phyloP scores from a whole-genome alignment of 1,284 basidiomycete species.

The Athelia psychrophila region DNA sequence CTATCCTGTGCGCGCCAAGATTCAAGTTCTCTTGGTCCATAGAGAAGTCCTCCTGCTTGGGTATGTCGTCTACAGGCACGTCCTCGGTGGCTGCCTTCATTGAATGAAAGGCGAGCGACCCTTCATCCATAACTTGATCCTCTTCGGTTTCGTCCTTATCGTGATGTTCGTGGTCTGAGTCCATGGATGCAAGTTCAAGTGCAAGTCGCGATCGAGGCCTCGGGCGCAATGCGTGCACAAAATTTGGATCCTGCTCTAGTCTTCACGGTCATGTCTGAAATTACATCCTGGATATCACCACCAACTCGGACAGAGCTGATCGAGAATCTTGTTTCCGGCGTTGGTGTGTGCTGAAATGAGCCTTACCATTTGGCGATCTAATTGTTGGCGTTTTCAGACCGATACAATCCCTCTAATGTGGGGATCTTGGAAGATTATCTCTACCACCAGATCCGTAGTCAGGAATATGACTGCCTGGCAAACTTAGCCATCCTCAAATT shows the following conservation, averaged over 20 bases:
- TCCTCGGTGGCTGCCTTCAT: too few relatives aligned
- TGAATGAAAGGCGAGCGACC: too few relatives aligned
- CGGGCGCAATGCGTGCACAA: not conserved
- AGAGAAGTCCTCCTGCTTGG: too few relatives aligned
- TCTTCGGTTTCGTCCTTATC: conserved; percentile 3
- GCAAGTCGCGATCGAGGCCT: not conserved
- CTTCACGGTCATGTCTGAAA: conserved; percentile 32
- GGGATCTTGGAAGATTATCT: conserved; percentile 94
- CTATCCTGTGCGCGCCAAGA: too few relatives aligned
- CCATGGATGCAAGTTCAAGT: not conserved
- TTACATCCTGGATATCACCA: conserved; percentile 66
- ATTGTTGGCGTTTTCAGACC: conserved; percentile 50
- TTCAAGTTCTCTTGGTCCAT: too few relatives aligned
- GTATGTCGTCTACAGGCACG: too few relatives aligned
- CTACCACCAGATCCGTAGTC: conserved; percentile 85
- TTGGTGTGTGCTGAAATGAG: conserved; percentile 55
- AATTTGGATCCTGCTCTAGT: too few relatives aligned
- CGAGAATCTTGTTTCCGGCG: conserved; percentile 88
- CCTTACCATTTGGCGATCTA: not conserved
- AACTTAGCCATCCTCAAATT: conserved; percentile 89
- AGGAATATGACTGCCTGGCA: conserved; percentile 91
- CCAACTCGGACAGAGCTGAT: conserved; percentile 80
- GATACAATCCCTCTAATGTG: conserved; percentile 95
- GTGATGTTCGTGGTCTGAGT: not conserved
- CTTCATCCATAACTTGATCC: not conserved